Percentiles rank a stretch among this genome's conserved stretches.
These are phyloP conservation scores for Cardamine chenopodiifolia DNA, from an alignment of 345 rosid species.

Conservation along the genomic window DNA sequence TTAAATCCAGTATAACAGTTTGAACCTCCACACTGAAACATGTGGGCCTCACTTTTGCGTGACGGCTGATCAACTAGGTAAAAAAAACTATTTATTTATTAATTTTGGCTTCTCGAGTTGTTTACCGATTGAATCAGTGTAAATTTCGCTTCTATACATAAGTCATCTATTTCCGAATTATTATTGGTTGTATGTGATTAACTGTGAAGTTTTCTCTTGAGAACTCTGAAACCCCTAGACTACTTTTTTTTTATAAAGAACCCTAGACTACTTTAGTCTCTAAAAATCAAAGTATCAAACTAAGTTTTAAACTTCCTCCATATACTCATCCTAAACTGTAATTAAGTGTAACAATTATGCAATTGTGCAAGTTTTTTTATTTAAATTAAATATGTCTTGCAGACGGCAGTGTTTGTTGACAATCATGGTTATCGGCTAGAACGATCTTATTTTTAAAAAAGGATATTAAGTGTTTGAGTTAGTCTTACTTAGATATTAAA, in stretches of 20 bases:
- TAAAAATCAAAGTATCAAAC: neutral
- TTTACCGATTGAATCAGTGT: neutral
- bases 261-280: neutral
- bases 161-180: neutral
- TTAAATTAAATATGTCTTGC: neutral
- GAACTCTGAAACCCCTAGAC: neutral
- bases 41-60: neutral
- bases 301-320: neutral
- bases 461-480: neutral
- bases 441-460: neutral
- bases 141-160: neutral
- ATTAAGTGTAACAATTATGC: neutral
- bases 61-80: neutral
- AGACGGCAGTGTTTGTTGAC: conserved; percentile 2
- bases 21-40: neutral
- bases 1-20: neutral
- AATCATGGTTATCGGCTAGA: neutral
- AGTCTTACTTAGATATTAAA: neutral
- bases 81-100: neutral
- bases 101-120: neutral
- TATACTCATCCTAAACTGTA: neutral
- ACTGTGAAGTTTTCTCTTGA: neutral
- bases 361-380: too few relatives aligned
- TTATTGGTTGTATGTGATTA: neutral
- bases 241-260: neutral